Evolutionary conservation across 805 yeast species (phyloP), one percentile per base, ranked within the genome.

Genomic region (Candida saitoana): DNA sequence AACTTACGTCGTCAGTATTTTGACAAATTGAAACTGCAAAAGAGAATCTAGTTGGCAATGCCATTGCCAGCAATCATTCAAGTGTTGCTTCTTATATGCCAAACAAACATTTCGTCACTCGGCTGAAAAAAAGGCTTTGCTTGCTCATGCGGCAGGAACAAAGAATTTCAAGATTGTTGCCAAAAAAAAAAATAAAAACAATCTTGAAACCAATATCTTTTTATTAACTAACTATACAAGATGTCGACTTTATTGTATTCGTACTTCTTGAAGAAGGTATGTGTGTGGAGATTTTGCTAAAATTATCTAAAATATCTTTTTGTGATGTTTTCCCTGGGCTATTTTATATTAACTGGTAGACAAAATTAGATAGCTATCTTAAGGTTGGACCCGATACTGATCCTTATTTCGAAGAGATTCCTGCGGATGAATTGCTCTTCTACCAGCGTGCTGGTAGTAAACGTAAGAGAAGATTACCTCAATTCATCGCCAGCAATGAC

Each of bases 1-100:
- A 67, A 55, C 33, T 65, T 88, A 55, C 70, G 93, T 40, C 73
- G 69, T 49, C 60, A 59, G 38, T 65, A 60, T 43, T 63, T 57
- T 44, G 64, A 54, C 15, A 56, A 60, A 44, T 51, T 63, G 41
- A 63, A 57, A 49, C 42, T 41, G 34, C 49, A 43, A 36, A 60
- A 60, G 43, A 12, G 43, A 17, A 24, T 39, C 16, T 24, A 36
- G 22, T 14, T 29, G 32, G 11, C 32, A 12, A 22, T 9, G 25
- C 6, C 27, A 22, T 22, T 22, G 27, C 27, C 11, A 22, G 27
- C 27, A 22, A 22, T n/a, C n/a, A n/a, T n/a, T n/a, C n/a, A n/a
- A n/a, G n/a, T n/a, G n/a, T n/a, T n/a, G n/a, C n/a, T n/a, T n/a
- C n/a, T n/a, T n/a, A n/a, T n/a, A n/a, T n/a, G n/a, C n/a, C n/a